Percentiles rank a stretch among this genome's conserved stretches.
These are phyloP conservation scores for Xerocomus nothofagi DNA, from an alignment of 1,284 basidiomycete species.

Conservation along the genomic window DNA sequence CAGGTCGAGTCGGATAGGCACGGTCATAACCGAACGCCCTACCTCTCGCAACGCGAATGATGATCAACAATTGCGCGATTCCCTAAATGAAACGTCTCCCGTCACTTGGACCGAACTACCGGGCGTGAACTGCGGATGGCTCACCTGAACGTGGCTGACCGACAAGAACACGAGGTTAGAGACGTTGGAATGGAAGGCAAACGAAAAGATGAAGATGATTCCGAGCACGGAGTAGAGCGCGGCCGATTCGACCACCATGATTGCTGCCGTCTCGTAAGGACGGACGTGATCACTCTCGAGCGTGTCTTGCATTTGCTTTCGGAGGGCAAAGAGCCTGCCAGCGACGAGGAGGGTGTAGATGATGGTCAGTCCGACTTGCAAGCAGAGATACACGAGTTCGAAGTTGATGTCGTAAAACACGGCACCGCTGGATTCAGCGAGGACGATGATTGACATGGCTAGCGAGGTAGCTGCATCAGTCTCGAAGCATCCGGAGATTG, in stretches of 20 bases:
- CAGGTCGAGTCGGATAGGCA: no score
- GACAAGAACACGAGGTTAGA: slow-evolving; percentile 25
- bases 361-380: slow-evolving; percentile 32
- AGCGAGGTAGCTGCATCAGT: neutral
- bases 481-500: neutral
- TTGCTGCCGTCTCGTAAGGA: slow-evolving; percentile 18
- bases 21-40: no score
- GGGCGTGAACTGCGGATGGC: no score
- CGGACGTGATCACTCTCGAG: slow-evolving; percentile 23
- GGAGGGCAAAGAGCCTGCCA: slow-evolving; percentile 21
- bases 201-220: slow-evolving; percentile 23
- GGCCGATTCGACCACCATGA: slow-evolving; percentile 33
- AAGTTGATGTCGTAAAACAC: slow-evolving; percentile 28
- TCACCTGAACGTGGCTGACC: slow-evolving; percentile 29
- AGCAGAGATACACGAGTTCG: slow-evolving; percentile 31
- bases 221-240: slow-evolving; percentile 18
- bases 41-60: slow-evolving; percentile 29
- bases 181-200: slow-evolving; percentile 23
- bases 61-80: slow-evolving; percentile 32
- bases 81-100: no score
- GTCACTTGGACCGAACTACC: no score
- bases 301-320: slow-evolving; percentile 15
- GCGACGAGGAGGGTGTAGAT: slow-evolving; percentile 33
- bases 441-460: slow-evolving; percentile 31
- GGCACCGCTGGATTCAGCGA: slow-evolving; percentile 20